Percentiles rank a stretch among this genome's conserved stretches.
Conservation (phyloP, 2,329 filamentous ascomycete genomes). For the Coniochaeta prunicola region DNA sequence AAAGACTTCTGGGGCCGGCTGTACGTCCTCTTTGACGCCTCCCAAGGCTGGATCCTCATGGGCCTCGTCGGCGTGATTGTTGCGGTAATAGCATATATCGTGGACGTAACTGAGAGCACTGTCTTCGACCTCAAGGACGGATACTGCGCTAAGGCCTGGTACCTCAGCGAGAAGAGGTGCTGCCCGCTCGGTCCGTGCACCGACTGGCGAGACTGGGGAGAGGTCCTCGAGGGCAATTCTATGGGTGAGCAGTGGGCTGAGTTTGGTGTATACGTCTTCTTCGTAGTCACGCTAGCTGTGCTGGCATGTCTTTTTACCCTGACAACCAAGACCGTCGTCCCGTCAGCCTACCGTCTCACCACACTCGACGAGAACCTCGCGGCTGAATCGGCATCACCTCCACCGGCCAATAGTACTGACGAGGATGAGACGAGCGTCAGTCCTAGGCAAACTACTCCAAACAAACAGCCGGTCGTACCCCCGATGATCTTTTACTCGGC, state of each 20-base stretch:
- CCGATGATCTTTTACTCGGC: constrained; percentile 95
- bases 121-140: constrained; percentile 91
- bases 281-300: constrained; percentile 62
- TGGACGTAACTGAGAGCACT: constrained; percentile 78
- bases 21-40: constrained; percentile 70
- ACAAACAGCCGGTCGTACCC: constrained; percentile 31
- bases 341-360: constrained; percentile 76
- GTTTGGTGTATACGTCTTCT: constrained; percentile 66
- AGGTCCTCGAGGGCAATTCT: constrained; percentile 35
- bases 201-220: constrained; percentile 50
- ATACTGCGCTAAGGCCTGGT: constrained; percentile 69
- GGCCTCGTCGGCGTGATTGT: constrained; percentile 83
- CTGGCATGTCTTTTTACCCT: constrained; percentile 74
- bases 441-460: constrained; percentile 30
- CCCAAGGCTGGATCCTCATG: constrained; percentile 90
- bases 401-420: constrained; percentile 28
- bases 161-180: constrained; percentile 60
- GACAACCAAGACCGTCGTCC: constrained; percentile 88
- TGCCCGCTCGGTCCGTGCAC: constrained; percentile 49
- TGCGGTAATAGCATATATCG: constrained; percentile 77
- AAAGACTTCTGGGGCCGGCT: constrained; percentile 82
- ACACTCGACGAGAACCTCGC: constrained; percentile 91
- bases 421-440: constrained; percentile 35
- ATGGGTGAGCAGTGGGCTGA: constrained; percentile 58
- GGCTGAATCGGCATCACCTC: constrained; percentile 43